A percentile compares a stretch with the other conserved stretches of the same genome.
Evolutionary conservation across 2,329 filamentous ascomycete genomes (phyloP).

Genomic region (Alternaria arbusti): DNA sequence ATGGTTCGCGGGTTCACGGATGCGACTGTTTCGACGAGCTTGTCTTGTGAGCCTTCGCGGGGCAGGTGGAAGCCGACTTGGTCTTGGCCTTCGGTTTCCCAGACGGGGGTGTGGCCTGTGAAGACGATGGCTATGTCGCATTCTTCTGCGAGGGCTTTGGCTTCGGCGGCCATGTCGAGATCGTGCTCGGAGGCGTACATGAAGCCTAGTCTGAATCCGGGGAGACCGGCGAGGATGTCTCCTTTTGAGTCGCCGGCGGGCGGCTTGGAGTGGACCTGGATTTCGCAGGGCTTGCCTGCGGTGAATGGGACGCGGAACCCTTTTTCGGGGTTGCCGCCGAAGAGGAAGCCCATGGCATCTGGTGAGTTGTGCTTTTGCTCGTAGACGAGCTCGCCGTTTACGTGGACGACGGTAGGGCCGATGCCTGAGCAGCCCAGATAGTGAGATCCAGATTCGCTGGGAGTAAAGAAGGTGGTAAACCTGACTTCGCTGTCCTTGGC

Average conservation of each 20-base stretch:
- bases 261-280: slow-evolving; percentile 64
- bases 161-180: slow-evolving; percentile 33
- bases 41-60: slow-evolving; percentile 61
- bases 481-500: slow-evolving; percentile 34
- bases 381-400: slow-evolving; percentile 37
- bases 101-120: slow-evolving; percentile 43
- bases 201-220: slow-evolving; percentile 44
- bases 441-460: slow-evolving; percentile 34
- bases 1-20: slow-evolving; percentile 72
- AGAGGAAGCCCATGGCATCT: slow-evolving; percentile 69
- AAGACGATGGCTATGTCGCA: slow-evolving; percentile 42
- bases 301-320: slow-evolving; percentile 64
- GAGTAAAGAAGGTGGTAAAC: slow-evolving; percentile 32
- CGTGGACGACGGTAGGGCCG: slow-evolving; percentile 37
- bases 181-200: slow-evolving; percentile 41
- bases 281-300: slow-evolving; percentile 65
- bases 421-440: slow-evolving; percentile 45
- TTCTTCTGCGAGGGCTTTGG: slow-evolving; percentile 33
- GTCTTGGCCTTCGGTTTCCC: slow-evolving; percentile 66
- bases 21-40: slow-evolving; percentile 69
- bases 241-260: slow-evolving; percentile 54
- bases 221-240: slow-evolving; percentile 38
- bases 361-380: slow-evolving; percentile 57
- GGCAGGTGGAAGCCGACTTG: slow-evolving; percentile 63
- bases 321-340: slow-evolving; percentile 68